These are phyloP conservation scores for Yamadazyma scolyti DNA, from an alignment of 805 yeast species.

Conservation along the genomic window DNA sequence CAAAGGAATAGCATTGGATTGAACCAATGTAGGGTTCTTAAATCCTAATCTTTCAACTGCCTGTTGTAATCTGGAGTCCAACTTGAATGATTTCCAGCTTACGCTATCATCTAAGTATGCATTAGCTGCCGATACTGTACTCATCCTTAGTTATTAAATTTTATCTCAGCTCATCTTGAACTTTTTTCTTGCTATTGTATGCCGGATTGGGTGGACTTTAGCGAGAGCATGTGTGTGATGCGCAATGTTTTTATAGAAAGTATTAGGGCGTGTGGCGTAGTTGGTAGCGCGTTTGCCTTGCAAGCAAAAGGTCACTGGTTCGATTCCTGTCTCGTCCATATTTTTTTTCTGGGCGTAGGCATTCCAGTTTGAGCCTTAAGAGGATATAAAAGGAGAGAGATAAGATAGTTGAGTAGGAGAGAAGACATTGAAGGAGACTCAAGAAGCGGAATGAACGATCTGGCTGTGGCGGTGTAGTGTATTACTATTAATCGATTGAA, in stretches of 20 bases:
- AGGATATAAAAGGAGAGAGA: no score
- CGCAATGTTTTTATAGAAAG: not conserved
- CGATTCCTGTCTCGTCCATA: conserved; percentile 75
- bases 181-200: conserved; percentile 1
- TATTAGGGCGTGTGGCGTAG: conserved; percentile 69
- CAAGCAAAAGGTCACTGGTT: conserved; percentile 77
- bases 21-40: conserved; percentile 85
- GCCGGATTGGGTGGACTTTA: no score
- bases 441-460: no score
- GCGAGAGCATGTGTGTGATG: no score
- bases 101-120: conserved; percentile 69
- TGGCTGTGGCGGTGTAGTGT: no score
- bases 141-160: conserved; percentile 6
- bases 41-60: conserved; percentile 80
- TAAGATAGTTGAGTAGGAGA: no score
- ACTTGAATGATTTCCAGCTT: conserved; percentile 69
- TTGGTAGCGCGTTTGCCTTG: conserved; percentile 81
- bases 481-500: no score
- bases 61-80: conserved; percentile 81
- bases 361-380: no score
- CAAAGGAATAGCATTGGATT: conserved; percentile 85
- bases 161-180: conserved; percentile 10
- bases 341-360: conserved; percentile 22
- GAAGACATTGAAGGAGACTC: no score
- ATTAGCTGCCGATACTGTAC: conserved; percentile 48